A percentile compares a stretch with the other conserved stretches of the same genome.
phyloP scores from a whole-genome alignment of 2,329 filamentous ascomycete species.

The Calonectria crousiana region DNA sequence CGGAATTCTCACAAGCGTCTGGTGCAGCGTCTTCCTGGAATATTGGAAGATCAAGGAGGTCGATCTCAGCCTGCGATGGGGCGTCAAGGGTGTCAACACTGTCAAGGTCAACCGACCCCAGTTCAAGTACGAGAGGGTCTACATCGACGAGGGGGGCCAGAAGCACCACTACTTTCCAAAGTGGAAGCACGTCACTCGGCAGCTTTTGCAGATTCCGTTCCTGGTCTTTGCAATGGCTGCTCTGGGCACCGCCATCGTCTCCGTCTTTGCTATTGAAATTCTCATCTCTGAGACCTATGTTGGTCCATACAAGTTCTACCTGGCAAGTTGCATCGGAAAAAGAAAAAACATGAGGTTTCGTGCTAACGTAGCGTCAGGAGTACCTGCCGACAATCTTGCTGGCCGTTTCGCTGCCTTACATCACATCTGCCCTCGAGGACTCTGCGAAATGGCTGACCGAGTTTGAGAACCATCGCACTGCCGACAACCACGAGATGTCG shows the following conservation, averaged over 20 bases:
- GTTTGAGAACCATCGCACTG: constrained; percentile 82
- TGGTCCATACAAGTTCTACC: constrained; percentile 73
- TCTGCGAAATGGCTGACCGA: constrained; percentile 74
- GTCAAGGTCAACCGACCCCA: constrained; percentile 75
- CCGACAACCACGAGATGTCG: constrained; percentile 75
- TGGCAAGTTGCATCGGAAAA: constrained; percentile 60
- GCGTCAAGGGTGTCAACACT: constrained; percentile 74
- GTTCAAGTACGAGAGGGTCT: constrained; percentile 72
- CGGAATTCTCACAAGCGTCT: constrained; percentile 74
- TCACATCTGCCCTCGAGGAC: constrained; percentile 71
- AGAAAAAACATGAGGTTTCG: not conserved
- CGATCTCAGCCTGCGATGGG: constrained; percentile 80
- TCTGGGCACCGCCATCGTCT: constrained; percentile 75
- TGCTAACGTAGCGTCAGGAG: constrained; percentile 58
- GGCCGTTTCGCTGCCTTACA: constrained; percentile 74
- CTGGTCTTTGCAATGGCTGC: constrained; percentile 68
- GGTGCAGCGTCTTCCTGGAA: constrained; percentile 81
- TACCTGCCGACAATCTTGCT: constrained; percentile 80
- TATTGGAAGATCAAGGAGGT: constrained; percentile 84
- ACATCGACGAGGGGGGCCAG: constrained; percentile 74
- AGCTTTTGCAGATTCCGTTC: constrained; percentile 78
- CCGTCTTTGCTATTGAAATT: constrained; percentile 79
- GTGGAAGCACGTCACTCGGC: constrained; percentile 73
- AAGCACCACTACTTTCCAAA: constrained; percentile 72
- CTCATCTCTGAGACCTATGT: constrained; percentile 81